Base-by-base conservation (phyloP, 2,329 filamentous ascomycete species). In the Karstenula rhodostoma region DNA sequence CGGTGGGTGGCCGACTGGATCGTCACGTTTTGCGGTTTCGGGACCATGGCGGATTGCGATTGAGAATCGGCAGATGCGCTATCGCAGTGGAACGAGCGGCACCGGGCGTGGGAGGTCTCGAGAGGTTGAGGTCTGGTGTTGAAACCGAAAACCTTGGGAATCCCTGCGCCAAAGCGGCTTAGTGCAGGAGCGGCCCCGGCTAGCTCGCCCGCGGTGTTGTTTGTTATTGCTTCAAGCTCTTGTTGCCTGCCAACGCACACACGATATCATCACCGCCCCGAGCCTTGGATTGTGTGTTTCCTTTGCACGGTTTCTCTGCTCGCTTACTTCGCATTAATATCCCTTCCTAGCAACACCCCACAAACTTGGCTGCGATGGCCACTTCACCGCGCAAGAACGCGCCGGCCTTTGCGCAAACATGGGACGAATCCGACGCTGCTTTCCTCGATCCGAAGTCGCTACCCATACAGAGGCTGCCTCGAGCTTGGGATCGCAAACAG, bases 401-500 rank as follows among this genome's bases (percentile, higher is more conserved):
- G 23, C 49, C 69, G 43, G 51, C 65, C 19, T 80, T 78, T 71
- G 58, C 73, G 48, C 70, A 71, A 55, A 69, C 72, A 67, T 83
- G 81, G 81, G 65, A 78, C 66, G 70, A 78, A 56, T 67, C 74
- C 64, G 80, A 83, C 67, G 68, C 77, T 25, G 70, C 78, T 29
- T 73, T 75, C 59, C 75, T 83, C 59, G 73, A 77, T 43, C 80
- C 81, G 10, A 70, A 63, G 43, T 72, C 79, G 33, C 70, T 84
- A 4, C 74, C 79, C 17, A 64, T 82, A 29, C 67, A 77, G 15
- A 80, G 78, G 52, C 73, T 79, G 4, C 80, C 78, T 19, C 80
- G 82, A 49, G 82, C 75, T 49, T 85, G 82, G 82, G 83, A 85
- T 57, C 78, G 83, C 52, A 78, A 77, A 57, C 79, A 81, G 7